Evolutionary conservation across 208 protist species (phyloP).

Genomic region (Leishmania amazonensis): DNA sequence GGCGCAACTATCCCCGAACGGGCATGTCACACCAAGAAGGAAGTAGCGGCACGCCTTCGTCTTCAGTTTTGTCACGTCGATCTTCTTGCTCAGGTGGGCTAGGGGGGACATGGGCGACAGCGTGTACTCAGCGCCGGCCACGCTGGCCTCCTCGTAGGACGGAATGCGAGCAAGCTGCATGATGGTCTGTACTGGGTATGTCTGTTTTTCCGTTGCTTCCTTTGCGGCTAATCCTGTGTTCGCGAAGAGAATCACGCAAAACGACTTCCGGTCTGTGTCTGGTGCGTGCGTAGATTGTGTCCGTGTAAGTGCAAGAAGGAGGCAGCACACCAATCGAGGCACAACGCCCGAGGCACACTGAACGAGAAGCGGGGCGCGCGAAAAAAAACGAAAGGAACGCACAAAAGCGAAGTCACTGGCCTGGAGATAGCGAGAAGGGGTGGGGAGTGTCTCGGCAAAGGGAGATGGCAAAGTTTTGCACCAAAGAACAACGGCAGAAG

Average conservation of each 20-base stretch:
- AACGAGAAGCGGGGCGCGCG: neutral
- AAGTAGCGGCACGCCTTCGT: conserved; percentile 91
- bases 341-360: neutral
- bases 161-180: conserved; percentile 34
- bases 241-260: neutral
- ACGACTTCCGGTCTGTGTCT: neutral
- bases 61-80: conserved; percentile 87
- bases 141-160: conserved; percentile 41
- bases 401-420: too few species aligned
- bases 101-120: conserved; percentile 31
- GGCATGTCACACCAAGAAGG: conserved; percentile 59
- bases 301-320: neutral
- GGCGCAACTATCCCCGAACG: conserved; percentile 83
- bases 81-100: conserved; percentile 44
- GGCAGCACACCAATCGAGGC: neutral
- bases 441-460: neutral
- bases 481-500: neutral
- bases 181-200: neutral
- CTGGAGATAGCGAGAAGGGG: neutral
- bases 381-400: neutral
- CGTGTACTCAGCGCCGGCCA: conserved; percentile 26
- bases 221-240: neutral
- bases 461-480: neutral
- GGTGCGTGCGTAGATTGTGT: too few species aligned
- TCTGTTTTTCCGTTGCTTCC: neutral